phyloP scores from a whole-genome alignment of 2,329 filamentous ascomycete species.

The Podosphaera xanthii region DNA sequence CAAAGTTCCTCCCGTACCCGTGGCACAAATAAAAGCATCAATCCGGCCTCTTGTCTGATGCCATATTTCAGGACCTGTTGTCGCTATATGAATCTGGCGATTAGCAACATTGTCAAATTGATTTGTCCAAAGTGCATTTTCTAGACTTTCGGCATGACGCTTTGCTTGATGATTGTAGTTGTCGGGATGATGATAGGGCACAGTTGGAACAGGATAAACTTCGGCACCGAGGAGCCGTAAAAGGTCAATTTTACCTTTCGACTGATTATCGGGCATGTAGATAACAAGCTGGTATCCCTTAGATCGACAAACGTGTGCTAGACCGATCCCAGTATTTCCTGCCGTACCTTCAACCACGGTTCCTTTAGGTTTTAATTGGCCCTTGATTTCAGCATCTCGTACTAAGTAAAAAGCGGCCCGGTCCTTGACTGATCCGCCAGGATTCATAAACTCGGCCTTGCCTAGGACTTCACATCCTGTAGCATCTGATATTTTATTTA shows the following conservation, averaged over 20 bases:
- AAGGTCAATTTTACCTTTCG: constrained; percentile 91
- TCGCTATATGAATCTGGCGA: constrained; percentile 82
- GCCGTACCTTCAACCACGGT: constrained; percentile 95
- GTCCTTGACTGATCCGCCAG: constrained; percentile 89
- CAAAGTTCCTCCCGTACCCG: constrained; percentile 77
- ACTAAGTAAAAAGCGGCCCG: constrained; percentile 87
- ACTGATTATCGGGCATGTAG: constrained; percentile 99
- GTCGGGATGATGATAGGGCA: constrained; percentile 79
- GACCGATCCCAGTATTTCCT: constrained; percentile 91
- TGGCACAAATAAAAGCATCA: constrained; percentile 88
- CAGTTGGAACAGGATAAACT: constrained; percentile 86
- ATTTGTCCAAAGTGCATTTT: constrained; percentile 94
- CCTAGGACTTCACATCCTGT: constrained; percentile 88
- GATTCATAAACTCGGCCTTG: constrained; percentile 98
- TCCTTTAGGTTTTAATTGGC: constrained; percentile 60
- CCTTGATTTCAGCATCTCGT: constrained; percentile 67
- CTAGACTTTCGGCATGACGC: constrained; percentile 42
- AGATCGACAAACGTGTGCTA: constrained; percentile 85
- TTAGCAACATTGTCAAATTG: constrained; percentile 97
- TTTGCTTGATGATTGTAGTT: constrained; percentile 97
- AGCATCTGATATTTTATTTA: constrained; percentile 69
- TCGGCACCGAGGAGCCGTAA: constrained; percentile 78
- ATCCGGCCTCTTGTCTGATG: constrained; percentile 64
- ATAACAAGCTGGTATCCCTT: constrained; percentile 90
- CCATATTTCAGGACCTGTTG: constrained; percentile 95